A percentile compares a stretch with the other conserved stretches of the same genome.
Conservation (phyloP, 176 grass and related monocot genomes). For the Musa troglodytarum region DNA sequence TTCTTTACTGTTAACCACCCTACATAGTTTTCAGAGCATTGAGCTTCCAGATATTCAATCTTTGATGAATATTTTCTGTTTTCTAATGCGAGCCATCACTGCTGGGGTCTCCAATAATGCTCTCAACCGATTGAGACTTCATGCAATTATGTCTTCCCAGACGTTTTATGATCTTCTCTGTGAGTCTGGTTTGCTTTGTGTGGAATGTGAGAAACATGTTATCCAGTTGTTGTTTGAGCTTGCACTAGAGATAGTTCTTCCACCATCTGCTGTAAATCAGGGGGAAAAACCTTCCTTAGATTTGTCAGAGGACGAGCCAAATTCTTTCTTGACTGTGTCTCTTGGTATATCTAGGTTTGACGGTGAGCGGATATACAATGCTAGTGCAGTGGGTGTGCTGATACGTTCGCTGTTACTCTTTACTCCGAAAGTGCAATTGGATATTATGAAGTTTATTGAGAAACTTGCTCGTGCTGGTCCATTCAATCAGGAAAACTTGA, state of each 20-base stretch:
- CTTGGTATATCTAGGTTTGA: slow-evolving; percentile 83
- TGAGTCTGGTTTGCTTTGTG: slow-evolving; percentile 85
- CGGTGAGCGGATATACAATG: slow-evolving; percentile 77
- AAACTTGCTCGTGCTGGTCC: slow-evolving; percentile 72
- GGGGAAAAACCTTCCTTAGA: slow-evolving; percentile 43
- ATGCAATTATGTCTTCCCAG: slow-evolving; percentile 71
- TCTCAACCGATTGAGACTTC: slow-evolving; percentile 84
- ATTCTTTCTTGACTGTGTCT: slow-evolving; percentile 51
- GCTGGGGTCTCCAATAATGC: slow-evolving; percentile 86
- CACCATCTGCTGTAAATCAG: slow-evolving; percentile 58
- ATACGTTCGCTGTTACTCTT: slow-evolving; percentile 79
- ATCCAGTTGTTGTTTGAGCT: slow-evolving; percentile 93
- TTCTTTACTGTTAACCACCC: slow-evolving; percentile 79
- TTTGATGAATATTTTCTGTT: slow-evolving; percentile 73
- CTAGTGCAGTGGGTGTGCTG: slow-evolving; percentile 71
- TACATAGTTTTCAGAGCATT: slow-evolving; percentile 78
- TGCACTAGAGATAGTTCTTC: slow-evolving; percentile 90
- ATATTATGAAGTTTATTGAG: slow-evolving; percentile 81
- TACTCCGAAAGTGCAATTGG: slow-evolving; percentile 90
- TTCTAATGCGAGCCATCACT: slow-evolving; percentile 77
- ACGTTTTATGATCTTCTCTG: slow-evolving; percentile 96
- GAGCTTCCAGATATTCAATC: slow-evolving; percentile 36
- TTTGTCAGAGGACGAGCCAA: slow-evolving; percentile 37
- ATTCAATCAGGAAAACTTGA: slow-evolving; percentile 97
- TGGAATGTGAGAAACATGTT: slow-evolving; percentile 91